phyloP scores from a whole-genome alignment of 2,329 filamentous ascomycete species.

The Aspergillus sp. region DNA sequence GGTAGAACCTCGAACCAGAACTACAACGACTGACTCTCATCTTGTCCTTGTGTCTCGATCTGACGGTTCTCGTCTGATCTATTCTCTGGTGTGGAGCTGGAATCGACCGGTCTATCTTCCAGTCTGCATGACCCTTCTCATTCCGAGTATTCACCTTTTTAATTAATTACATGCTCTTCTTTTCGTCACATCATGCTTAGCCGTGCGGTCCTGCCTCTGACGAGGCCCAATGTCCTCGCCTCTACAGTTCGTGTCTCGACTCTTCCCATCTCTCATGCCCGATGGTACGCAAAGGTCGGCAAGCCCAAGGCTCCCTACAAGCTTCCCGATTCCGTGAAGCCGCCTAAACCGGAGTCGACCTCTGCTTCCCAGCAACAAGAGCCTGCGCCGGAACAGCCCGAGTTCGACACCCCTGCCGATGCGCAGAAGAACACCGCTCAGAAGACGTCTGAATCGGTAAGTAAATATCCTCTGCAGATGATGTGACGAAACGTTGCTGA shows the following conservation, averaged over 20 bases:
- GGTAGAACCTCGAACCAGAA: slow-evolving; percentile 14
- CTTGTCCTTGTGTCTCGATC: background rate
- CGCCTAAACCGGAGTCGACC: slow-evolving; percentile 25
- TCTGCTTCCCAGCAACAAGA: slow-evolving; percentile 25
- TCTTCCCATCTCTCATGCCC: slow-evolving; percentile 31
- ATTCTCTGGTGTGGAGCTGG: slow-evolving; percentile 17
- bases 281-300: slow-evolving; percentile 40
- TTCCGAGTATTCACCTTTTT: slow-evolving; percentile 5
- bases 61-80: too few relatives aligned
- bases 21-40: slow-evolving; percentile 2
- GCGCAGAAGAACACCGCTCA: slow-evolving; percentile 30
- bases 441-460: slow-evolving; percentile 28
- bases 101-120: slow-evolving; percentile 8
- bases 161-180: slow-evolving; percentile 14
- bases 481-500: background rate
- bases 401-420: slow-evolving; percentile 37
- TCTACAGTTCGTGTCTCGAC: slow-evolving; percentile 35
- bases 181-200: slow-evolving; percentile 40
- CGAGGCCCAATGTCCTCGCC: slow-evolving; percentile 41
- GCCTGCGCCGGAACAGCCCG: slow-evolving; percentile 37
- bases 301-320: slow-evolving; percentile 35
- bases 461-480: slow-evolving; percentile 6
- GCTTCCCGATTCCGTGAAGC: slow-evolving; percentile 32
- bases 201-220: slow-evolving; percentile 44
- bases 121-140: background rate